Evolutionary conservation across 805 yeast genomes (phyloP), one percentile per base, ranked within the genome.

Genomic region (Jamesozyma lodderae): DNA sequence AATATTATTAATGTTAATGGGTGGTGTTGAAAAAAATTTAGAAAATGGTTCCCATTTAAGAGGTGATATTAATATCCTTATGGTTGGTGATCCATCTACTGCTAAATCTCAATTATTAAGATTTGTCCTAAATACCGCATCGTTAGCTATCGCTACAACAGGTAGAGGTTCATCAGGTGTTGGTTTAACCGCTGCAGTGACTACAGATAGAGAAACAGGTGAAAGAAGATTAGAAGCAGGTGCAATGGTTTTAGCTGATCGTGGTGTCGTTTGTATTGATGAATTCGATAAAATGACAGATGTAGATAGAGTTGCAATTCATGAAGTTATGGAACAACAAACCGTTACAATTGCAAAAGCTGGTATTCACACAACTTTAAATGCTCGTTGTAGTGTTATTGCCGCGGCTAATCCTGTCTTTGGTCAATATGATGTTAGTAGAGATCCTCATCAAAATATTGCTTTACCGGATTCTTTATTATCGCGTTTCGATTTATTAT

Each of bases 161-260:
- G 98, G 98, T 68, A 79, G 95, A 61, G 98, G 98, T 46, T 90
- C 97, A n/a, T 88, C 97, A 1, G 98, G 98, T 61, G 98, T 92
- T 32, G 98, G 98, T 85, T 73, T 92, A 54, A 92, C 98, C 0
- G 98, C 98, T 15, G 98, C 98, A 1, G 98, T 92, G 3, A 88
- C 96, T 6, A 75, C 88, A 1, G 98, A 92, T 62, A 81, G 80
- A 53, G 98, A 92, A 62, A 92, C 98, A 0, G 97, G 97, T 43
- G 98, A 92, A 64, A 73, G 96, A 53, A 74, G 94, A 51, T 68
- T 92, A 47, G 98, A 92, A 64, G 98, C 97, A 1, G 98, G 98
- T 71, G 98, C 98, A 3, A 90, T 92, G 96, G 98, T 92, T 27
- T 69, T 92, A 45, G 98, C 97, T 10, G 98, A 92, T 63, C 70